Evolutionary conservation across 2,329 filamentous ascomycete species (phyloP), one percentile per base, ranked within the genome.

Genomic region (Dothideomycetes sp.): DNA sequence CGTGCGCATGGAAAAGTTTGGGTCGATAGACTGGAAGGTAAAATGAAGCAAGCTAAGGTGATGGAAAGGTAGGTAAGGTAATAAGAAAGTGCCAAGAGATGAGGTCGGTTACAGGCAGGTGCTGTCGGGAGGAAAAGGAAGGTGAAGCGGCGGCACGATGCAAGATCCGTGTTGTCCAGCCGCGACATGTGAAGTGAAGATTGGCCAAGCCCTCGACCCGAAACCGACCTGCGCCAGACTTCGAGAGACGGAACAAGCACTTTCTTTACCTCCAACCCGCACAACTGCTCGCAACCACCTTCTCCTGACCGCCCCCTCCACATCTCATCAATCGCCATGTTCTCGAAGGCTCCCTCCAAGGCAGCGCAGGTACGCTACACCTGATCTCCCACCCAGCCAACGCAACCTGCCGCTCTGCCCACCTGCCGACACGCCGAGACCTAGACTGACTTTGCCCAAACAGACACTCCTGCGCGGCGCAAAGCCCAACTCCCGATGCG

Each of bases 401-500:
- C n/a, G 7, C 34, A 42, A 40, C 29, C 38, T 38, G 29, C 24
- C 40, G 24, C 17, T 43, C 43, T 37, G 48, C 46, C 41, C 41
- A 44, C 18, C 50, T 15, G 17, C 46, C 47, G 54, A 58, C 46
- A 41, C 47, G 43, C 45, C 34, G 34, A 7, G 7, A 22, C 47
- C 43, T 17, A 46, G 38, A 19, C 34, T 45, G n/a, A 40, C 14
- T 17, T 18, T 44, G 37, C 39, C 36, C 41, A 24, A 27, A 27
- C 54, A 77, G 73, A 69, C 68, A 55, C 65, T 77, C 55, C 65
- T 76, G 60, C 72, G 71, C 60, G 66, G 65, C 59, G 66, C 65
- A 54, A 61, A 63, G 53, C 62, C 63, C 53, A 59, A 64, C 47
- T 54, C 65, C 48, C 56, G 54, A 60, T 66, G 65, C 55, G 68